Evolutionary conservation across 2,329 filamentous ascomycete genomes (phyloP).

Genomic region (Penicillium aurantiogriseum): DNA sequence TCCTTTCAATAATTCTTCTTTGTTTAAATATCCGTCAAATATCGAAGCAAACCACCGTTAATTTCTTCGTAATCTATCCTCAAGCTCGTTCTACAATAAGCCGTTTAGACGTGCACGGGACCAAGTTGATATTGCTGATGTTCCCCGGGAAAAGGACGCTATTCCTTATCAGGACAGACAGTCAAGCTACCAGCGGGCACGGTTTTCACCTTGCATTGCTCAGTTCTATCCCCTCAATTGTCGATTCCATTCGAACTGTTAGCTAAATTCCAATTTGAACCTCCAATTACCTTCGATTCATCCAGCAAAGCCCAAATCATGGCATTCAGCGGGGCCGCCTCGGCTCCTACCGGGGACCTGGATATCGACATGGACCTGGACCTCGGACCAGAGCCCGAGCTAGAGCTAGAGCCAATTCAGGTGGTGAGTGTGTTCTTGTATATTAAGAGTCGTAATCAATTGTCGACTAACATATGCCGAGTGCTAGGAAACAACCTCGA

Average conservation of each 20-base stretch:
- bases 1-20: not conserved
- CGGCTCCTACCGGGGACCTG: slow-evolving; percentile 47
- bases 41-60: not conserved
- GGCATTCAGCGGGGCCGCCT: slow-evolving; percentile 8
- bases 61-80: not conserved
- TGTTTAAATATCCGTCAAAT: not conserved
- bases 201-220: slow-evolving; percentile 5
- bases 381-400: slow-evolving; percentile 49
- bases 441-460: not conserved
- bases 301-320: slow-evolving; percentile 6
- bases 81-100: not conserved
- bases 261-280: not conserved
- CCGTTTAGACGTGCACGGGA: not conserved
- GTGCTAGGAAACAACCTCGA: slow-evolving; percentile 25
- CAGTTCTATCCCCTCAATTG: not conserved
- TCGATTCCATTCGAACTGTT: not conserved
- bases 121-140: not conserved
- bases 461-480: slow-evolving; percentile 5
- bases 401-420: slow-evolving; percentile 31
- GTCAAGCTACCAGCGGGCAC: slow-evolving; percentile 7
- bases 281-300: not conserved
- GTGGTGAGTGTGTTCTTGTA: slow-evolving; percentile 26
- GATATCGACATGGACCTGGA: slow-evolving; percentile 74
- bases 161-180: slow-evolving; percentile 8
- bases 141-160: slow-evolving; percentile 7